These are phyloP conservation scores for Kazachstania kunashirensis DNA, from an alignment of 805 yeast genomes.

Conservation along the genomic window DNA sequence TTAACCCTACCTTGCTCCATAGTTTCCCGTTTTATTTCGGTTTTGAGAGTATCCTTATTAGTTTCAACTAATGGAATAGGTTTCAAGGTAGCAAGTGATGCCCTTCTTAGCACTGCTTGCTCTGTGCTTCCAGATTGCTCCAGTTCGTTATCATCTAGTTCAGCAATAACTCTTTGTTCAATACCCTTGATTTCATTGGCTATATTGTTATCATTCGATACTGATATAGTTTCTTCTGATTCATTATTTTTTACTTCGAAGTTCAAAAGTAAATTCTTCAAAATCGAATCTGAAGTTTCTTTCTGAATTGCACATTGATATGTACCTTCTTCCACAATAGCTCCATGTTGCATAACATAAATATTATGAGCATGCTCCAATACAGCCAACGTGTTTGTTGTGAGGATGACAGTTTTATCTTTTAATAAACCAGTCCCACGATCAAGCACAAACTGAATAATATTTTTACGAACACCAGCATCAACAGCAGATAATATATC, in stretches of 20 bases:
- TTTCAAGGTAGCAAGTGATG: slow-evolving; percentile 54
- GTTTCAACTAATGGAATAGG: slow-evolving; percentile 30
- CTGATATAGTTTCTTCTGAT: slow-evolving; percentile 8
- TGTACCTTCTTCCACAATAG: slow-evolving; percentile 49
- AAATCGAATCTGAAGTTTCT: slow-evolving; percentile 22
- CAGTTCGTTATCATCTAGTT: slow-evolving; percentile 5
- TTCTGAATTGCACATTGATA: slow-evolving; percentile 36
- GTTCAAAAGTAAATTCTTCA: slow-evolving; percentile 25
- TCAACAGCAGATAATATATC: slow-evolving; percentile 66
- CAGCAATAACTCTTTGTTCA: slow-evolving; percentile 3
- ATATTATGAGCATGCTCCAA: slow-evolving; percentile 51
- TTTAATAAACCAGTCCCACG: slow-evolving; percentile 37
- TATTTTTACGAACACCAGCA: slow-evolving; percentile 54
- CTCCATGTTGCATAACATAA: slow-evolving; percentile 44
- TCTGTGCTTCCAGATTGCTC: too few relatives aligned
- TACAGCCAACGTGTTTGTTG: slow-evolving; percentile 50
- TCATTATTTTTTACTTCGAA: slow-evolving; percentile 25
- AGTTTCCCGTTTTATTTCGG: slow-evolving; percentile 42
- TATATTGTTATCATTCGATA: neutral
- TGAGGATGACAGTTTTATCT: slow-evolving; percentile 44
- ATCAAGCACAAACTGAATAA: slow-evolving; percentile 41
- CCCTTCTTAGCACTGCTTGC: too few relatives aligned
- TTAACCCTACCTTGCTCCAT: slow-evolving; percentile 54
- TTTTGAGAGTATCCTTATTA: slow-evolving; percentile 26
- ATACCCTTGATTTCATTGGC: neutral